These are phyloP conservation scores for Cytidiella melzeri DNA, from an alignment of 768 basidiomycete genomes.

Conservation along the genomic window DNA sequence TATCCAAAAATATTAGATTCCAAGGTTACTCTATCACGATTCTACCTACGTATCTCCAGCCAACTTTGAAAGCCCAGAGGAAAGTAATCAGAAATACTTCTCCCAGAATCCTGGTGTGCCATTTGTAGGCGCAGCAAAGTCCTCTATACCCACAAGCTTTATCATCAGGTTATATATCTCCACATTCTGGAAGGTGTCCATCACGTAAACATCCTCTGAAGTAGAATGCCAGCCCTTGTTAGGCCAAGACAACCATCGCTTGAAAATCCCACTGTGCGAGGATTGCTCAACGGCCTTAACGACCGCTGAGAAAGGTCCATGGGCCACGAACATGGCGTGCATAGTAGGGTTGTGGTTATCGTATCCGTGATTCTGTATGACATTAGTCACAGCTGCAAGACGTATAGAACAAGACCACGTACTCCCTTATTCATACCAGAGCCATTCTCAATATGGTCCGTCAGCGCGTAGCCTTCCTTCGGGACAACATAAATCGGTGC, in stretches of 20 bases:
- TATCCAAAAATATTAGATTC: not conserved
- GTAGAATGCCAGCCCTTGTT: constrained; percentile 64
- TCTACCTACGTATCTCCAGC: not conserved
- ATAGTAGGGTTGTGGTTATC: constrained; percentile 74
- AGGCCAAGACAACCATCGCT: constrained; percentile 24
- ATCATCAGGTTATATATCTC: constrained; percentile 81
- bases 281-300: constrained; percentile 51
- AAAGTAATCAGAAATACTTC: constrained; percentile 45
- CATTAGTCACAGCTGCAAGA: not conserved
- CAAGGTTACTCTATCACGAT: not conserved
- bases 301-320: constrained; percentile 77
- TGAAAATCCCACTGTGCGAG: constrained; percentile 12
- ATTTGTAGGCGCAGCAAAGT: constrained; percentile 55
- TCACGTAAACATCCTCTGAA: constrained; percentile 57
- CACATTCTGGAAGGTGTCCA: constrained; percentile 81
- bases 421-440: constrained; percentile 71
- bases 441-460: constrained; percentile 54
- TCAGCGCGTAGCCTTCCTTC: constrained; percentile 72
- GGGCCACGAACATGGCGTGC: constrained; percentile 88
- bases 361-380: constrained; percentile 79
- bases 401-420: constrained; percentile 22
- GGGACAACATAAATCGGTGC: constrained; percentile 86
- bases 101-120: constrained; percentile 85
- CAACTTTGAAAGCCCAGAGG: not conserved
- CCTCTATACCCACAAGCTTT: constrained; percentile 62